These are phyloP conservation scores for Aspergillus proliferans DNA, from an alignment of 2,329 filamentous ascomycete genomes.

Conservation along the genomic window DNA sequence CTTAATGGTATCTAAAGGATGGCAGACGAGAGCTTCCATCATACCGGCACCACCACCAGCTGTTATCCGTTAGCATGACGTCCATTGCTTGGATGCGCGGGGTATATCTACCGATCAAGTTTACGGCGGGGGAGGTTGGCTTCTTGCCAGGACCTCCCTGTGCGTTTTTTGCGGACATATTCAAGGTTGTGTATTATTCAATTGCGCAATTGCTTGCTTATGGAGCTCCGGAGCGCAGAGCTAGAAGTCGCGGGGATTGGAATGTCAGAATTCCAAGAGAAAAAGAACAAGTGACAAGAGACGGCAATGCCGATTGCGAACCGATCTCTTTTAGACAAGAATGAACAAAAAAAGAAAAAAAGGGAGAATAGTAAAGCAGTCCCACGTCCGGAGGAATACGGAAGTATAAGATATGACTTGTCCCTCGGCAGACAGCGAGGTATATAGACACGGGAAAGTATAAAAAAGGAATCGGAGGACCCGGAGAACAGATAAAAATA, in stretches of 20 bases:
- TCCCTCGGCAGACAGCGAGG: constrained; percentile 11
- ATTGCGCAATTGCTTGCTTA: background rate
- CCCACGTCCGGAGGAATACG: constrained; percentile 25
- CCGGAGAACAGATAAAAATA: constrained; percentile 4
- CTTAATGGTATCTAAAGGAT: constrained; percentile 98
- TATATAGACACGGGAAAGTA: background rate
- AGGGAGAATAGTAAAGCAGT: constrained; percentile 4
- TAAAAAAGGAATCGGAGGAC: background rate
- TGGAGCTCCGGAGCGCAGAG: background rate
- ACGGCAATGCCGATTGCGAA: background rate
- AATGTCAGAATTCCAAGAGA: background rate
- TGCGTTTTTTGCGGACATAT: constrained; percentile 56
- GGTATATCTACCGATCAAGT: constrained; percentile 68
- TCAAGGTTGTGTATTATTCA: background rate
- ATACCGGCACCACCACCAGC: constrained; percentile 95
- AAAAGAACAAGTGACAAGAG: constrained; percentile 1
- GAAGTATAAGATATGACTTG: constrained; percentile 24
- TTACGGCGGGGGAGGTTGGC: constrained; percentile 78
- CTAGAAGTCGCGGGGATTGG: background rate
- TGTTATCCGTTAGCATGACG: constrained; percentile 34
- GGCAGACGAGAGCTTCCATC: constrained; percentile 97
- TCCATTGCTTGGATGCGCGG: background rate
- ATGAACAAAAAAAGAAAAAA: background rate
- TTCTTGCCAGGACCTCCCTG: constrained; percentile 54
- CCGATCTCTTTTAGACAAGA: constrained; percentile 2